Percentiles rank a stretch among this genome's conserved stretches.
Evolutionary conservation across 139 green algal genomes (phyloP).

Genomic region (Chlorella sp.): DNA sequence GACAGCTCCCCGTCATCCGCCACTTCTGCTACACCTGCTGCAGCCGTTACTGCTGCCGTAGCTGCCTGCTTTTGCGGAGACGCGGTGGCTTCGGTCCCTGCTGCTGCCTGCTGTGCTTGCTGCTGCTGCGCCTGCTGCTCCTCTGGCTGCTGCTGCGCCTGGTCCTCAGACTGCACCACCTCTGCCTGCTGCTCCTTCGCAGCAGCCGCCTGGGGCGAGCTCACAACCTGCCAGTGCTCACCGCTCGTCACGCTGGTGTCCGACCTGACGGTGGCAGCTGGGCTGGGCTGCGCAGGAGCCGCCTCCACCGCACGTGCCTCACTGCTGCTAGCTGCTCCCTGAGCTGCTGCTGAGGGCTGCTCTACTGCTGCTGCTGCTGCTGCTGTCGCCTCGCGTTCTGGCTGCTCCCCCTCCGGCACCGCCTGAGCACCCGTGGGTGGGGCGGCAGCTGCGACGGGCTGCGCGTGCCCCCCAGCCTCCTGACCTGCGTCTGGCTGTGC

Average conservation of each 20-base stretch:
- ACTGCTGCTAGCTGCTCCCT: background rate
- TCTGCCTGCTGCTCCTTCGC: background rate
- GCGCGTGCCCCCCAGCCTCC: no score
- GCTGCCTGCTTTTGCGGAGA: background rate
- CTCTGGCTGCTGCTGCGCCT: background rate
- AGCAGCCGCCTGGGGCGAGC: background rate
- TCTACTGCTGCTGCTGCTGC: background rate
- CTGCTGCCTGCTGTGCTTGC: background rate
- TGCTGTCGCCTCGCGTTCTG: background rate
- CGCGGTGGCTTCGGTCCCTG: background rate
- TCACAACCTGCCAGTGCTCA: constrained; percentile 30
- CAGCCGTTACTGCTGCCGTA: background rate
- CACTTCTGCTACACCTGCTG: background rate
- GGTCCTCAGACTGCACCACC: background rate
- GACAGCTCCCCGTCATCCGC: background rate
- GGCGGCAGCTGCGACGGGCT: no score
- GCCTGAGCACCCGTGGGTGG: no score
- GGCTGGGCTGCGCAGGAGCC: background rate
- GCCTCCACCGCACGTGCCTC: background rate
- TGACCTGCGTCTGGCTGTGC: background rate
- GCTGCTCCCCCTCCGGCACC: no score
- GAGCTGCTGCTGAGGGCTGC: background rate
- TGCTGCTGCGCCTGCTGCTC: background rate
- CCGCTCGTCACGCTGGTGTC: constrained; percentile 1
- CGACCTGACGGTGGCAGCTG: background rate